Conservation (phyloP, 2,329 filamentous ascomycete genomes). For the Fusarium oxysporum region DNA sequence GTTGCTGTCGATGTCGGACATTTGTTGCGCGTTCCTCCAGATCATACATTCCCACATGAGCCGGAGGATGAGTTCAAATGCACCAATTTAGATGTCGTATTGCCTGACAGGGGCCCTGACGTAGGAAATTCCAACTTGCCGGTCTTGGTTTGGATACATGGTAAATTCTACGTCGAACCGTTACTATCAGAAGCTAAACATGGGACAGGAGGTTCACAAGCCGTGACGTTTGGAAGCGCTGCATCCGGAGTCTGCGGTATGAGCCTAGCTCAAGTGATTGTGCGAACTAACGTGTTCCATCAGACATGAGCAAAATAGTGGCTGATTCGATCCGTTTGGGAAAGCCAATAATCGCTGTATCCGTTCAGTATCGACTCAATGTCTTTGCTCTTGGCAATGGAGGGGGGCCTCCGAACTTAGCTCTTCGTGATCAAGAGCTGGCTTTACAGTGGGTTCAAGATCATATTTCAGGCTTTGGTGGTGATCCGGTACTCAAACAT, state of each 20-base stretch:
- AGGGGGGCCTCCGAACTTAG: conserved; percentile 51
- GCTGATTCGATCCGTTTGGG: conserved; percentile 49
- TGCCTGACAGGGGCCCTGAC: conserved; percentile 32
- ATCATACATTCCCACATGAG: conserved; percentile 36
- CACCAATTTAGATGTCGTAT: conserved; percentile 55
- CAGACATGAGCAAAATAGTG: conserved; percentile 46
- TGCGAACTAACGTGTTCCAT: rapidly evolving
- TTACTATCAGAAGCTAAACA: rapidly evolving
- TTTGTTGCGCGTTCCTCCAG: conserved; percentile 56
- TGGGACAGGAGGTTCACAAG: conserved; percentile 54
- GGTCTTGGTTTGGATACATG: conserved; percentile 60
- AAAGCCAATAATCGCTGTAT: conserved; percentile 34
- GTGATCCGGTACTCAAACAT: conserved; percentile 40
- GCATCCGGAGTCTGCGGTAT: conserved; percentile 56
- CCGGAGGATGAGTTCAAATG: conserved; percentile 57
- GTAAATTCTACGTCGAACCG: conserved; percentile 10
- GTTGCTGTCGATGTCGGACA: conserved; percentile 55
- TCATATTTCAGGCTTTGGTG: conserved; percentile 44
- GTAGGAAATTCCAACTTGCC: conserved; percentile 40
- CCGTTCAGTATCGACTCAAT: conserved; percentile 43
- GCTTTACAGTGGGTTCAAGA: conserved; percentile 48
- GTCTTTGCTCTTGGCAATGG: conserved; percentile 57
- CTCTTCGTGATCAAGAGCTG: conserved; percentile 50
- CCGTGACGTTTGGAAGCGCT: conserved; percentile 57
- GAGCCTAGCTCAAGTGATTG: neutral